Evolutionary conservation across 352 stramenopile genomes (phyloP).

Genomic region (Albugo laibachii): DNA sequence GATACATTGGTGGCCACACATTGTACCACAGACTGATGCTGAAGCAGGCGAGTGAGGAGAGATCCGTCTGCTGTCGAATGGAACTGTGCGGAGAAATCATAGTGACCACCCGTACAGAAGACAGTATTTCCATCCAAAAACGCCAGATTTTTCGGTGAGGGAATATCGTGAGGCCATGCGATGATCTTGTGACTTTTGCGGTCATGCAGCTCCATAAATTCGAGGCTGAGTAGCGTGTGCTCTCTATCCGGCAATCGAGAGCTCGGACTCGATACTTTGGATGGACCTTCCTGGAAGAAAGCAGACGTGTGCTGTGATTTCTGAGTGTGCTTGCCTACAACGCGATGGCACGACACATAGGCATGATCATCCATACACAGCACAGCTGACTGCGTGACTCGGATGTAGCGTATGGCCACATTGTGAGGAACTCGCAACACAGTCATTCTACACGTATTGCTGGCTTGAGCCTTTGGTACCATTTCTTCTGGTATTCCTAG

Average conservation of each 20-base stretch:
- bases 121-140: conserved; percentile 34
- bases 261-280: neutral
- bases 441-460: neutral
- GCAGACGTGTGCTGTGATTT: conserved; percentile 7
- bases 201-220: conserved; percentile 43
- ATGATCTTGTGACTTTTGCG: conserved; percentile 39
- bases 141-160: conserved; percentile 5
- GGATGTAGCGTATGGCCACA: conserved; percentile 26
- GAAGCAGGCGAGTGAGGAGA: conserved; percentile 42
- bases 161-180: conserved; percentile 19
- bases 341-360: conserved; percentile 49
- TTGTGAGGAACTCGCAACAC: conserved; percentile 26
- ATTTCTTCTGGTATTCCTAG: too few relatives aligned
- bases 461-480: neutral
- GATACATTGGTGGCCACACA: conserved; percentile 30
- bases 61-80: conserved; percentile 47
- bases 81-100: conserved; percentile 61
- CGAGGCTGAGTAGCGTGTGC: neutral
- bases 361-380: conserved; percentile 49
- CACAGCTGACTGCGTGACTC: conserved; percentile 25
- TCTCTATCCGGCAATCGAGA: neutral
- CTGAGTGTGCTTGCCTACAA: conserved; percentile 26
- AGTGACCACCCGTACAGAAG: conserved; percentile 41
- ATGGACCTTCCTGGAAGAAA: neutral
- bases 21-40: conserved; percentile 48